These are phyloP conservation scores for Heterobasidion irregulare DNA, from an alignment of 1,284 basidiomycete species.

Conservation along the genomic window DNA sequence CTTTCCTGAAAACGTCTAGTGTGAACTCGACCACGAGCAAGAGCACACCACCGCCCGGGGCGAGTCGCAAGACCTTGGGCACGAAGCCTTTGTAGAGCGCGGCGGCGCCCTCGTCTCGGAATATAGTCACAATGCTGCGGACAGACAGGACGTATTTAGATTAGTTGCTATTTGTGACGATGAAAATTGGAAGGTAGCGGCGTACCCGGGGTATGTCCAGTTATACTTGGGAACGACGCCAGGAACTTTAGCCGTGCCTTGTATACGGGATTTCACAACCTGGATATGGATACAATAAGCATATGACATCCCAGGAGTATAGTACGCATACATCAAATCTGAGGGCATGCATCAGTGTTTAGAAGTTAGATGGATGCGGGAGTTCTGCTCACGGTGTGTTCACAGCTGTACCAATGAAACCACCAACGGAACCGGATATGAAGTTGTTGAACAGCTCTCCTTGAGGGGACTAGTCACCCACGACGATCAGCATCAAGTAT, in stretches of 20 bases:
- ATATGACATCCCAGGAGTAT: not conserved
- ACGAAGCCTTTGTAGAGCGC: constrained; percentile 95
- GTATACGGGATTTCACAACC: constrained; percentile 95
- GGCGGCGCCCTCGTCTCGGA: constrained; percentile 82
- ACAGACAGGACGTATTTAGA: not conserved
- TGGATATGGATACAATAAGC: not conserved
- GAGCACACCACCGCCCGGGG: constrained; percentile 92
- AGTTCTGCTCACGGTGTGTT: constrained; percentile 61
- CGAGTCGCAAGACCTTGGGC: constrained; percentile 79
- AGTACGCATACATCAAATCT: constrained; percentile 41
- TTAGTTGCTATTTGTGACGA: not conserved
- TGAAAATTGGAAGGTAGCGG: not conserved
- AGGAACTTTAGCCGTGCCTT: constrained; percentile 62
- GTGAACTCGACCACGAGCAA: constrained; percentile 88
- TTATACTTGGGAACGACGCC: constrained; percentile 80
- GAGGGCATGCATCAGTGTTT: not conserved
- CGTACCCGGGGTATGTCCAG: constrained; percentile 82
- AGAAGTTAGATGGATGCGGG: not conserved
- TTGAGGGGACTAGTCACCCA: constrained; percentile 5
- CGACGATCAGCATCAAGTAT: not conserved
- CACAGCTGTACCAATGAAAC: constrained; percentile 77
- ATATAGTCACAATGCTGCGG: constrained; percentile 61
- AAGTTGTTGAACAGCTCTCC: constrained; percentile 85
- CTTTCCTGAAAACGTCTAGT: constrained; percentile 63
- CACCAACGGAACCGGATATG: constrained; percentile 83